phyloP scores from a whole-genome alignment of 2,329 filamentous ascomycete genomes.

The Diaporthe capsici region DNA sequence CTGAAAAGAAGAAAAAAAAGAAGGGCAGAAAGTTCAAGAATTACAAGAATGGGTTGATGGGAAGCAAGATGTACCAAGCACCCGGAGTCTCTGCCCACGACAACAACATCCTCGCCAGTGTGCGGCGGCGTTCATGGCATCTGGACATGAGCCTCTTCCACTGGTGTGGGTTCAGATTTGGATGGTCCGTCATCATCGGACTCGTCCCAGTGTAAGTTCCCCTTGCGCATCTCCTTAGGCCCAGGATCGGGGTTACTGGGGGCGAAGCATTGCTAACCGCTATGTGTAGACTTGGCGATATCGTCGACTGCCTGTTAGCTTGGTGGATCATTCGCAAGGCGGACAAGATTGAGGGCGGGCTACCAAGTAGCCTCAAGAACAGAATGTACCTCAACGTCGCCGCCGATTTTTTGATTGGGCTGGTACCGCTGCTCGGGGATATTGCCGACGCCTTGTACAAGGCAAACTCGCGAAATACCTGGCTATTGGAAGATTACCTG shows the following conservation, averaged over 20 bases:
- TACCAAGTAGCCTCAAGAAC: conserved; percentile 71
- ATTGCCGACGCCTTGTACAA: conserved; percentile 79
- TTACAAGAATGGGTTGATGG: conserved; percentile 80
- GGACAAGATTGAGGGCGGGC: conserved; percentile 80
- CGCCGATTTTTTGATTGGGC: conserved; percentile 80
- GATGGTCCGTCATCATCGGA: conserved; percentile 90
- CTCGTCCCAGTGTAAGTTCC: conserved; percentile 82
- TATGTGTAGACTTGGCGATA: conserved; percentile 76
- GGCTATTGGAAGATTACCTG: conserved; percentile 77
- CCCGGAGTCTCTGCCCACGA: conserved; percentile 88
- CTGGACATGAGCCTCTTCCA: conserved; percentile 89
- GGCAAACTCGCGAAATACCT: conserved; percentile 83
- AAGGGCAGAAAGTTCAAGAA: conserved; percentile 76
- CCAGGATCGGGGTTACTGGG: too few relatives aligned
- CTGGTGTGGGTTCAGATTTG: conserved; percentile 85
- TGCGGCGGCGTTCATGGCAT: conserved; percentile 87
- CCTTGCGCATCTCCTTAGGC: not conserved
- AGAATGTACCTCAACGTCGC: conserved; percentile 87
- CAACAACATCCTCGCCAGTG: conserved; percentile 83
- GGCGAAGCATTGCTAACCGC: conserved; percentile 42
- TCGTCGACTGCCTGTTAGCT: conserved; percentile 79
- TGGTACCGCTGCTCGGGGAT: conserved; percentile 84
- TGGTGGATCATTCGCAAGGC: conserved; percentile 79
- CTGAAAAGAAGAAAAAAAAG: conserved; percentile 33
- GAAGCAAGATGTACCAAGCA: conserved; percentile 58